These are phyloP conservation scores for Aspergillus japonicus DNA, from an alignment of 2,329 filamentous ascomycete genomes.

Conservation along the genomic window DNA sequence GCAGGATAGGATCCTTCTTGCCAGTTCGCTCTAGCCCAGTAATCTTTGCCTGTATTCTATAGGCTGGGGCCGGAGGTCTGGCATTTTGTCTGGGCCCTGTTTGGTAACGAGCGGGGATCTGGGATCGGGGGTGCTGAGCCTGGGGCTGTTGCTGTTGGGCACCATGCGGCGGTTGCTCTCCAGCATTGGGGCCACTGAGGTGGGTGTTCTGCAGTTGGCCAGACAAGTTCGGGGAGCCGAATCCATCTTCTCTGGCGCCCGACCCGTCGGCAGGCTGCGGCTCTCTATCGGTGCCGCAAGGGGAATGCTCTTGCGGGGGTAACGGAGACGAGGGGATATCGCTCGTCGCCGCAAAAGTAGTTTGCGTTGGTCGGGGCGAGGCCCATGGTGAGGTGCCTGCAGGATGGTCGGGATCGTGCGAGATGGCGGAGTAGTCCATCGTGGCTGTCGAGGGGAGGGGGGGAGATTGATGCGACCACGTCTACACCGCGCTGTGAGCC, in stretches of 20 bases:
- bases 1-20: constrained; percentile 90
- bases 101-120: constrained; percentile 51
- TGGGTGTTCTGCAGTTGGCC: constrained; percentile 42
- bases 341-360: constrained; percentile 33
- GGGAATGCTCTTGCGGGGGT: constrained; percentile 37
- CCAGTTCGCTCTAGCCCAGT: constrained; percentile 89
- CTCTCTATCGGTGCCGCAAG: constrained; percentile 28
- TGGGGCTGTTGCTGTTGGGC: constrained; percentile 39
- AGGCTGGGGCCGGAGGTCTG: constrained; percentile 61
- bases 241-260: constrained; percentile 17
- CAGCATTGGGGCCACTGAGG: constrained; percentile 36
- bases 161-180: constrained; percentile 37
- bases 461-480: constrained; percentile 21
- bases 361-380: constrained; percentile 55
- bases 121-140: constrained; percentile 40
- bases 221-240: constrained; percentile 47
- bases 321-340: constrained; percentile 45
- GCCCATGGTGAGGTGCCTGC: constrained; percentile 63
- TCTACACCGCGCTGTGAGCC: constrained; percentile 16
- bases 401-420: constrained; percentile 58
- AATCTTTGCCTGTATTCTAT: constrained; percentile 90
- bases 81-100: constrained; percentile 37
- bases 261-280: constrained; percentile 20
- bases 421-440: constrained; percentile 67
- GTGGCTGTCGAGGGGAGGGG: constrained; percentile 12